Conservation (phyloP, 768 basidiomycete species). For the Podaxis sp. region DNA sequence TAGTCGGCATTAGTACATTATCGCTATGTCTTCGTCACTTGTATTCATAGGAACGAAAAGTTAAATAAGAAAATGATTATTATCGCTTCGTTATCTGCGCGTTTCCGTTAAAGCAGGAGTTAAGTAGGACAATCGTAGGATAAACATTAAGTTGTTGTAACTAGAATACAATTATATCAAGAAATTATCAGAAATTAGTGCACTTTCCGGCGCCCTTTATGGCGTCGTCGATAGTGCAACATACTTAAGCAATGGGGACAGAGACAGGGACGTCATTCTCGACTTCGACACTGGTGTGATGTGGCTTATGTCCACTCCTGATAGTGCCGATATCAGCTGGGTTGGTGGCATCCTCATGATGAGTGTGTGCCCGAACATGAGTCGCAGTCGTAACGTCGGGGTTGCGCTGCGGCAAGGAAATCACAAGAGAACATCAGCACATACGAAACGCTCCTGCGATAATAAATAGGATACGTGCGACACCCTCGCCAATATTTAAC, state of each 20-base stretch:
- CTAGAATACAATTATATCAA: not conserved
- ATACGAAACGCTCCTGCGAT: not conserved
- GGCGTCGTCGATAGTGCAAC: not conserved
- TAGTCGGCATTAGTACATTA: slow-evolving; percentile 4
- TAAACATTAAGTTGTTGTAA: not conserved
- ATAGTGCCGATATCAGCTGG: not conserved
- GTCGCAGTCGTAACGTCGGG: not conserved
- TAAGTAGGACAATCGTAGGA: not conserved
- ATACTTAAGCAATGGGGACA: not conserved
- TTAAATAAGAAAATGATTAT: not conserved
- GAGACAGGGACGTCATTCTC: not conserved
- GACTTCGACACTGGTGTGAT: not conserved
- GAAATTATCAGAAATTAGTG: not conserved
- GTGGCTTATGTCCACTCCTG: not conserved
- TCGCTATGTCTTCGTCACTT: slow-evolving; percentile 4
- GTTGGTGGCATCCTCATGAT: not conserved
- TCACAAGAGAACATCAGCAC: not conserved
- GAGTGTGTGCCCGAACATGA: not conserved
- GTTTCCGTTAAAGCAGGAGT: not conserved
- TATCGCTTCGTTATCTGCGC: not conserved
- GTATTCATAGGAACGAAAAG: not conserved
- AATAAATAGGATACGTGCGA: not conserved
- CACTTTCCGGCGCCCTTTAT: not conserved
- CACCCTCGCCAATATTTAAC: slow-evolving; percentile 17
- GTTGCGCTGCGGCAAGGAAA: not conserved